phyloP scores from a whole-genome alignment of 2,329 filamentous ascomycete species.

The Aspergillus versicolor region DNA sequence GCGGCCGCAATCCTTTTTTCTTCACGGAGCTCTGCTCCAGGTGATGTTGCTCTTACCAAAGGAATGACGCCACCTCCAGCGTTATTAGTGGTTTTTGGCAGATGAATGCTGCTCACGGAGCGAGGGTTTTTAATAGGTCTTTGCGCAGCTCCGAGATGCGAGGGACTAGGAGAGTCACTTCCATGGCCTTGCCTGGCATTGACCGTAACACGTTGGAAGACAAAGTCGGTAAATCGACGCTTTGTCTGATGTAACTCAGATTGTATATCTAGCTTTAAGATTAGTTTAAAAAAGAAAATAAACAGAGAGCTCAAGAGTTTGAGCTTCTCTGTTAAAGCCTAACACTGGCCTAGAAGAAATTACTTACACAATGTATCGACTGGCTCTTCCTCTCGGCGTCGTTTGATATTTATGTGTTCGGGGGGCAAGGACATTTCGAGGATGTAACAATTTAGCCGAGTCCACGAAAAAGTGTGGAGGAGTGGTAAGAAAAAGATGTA shows the following conservation, averaged over 20 bases:
- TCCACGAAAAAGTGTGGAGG: background rate
- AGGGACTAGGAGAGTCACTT: constrained; percentile 16
- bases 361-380: constrained; percentile 54
- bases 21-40: constrained; percentile 42
- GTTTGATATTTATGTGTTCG: constrained; percentile 55
- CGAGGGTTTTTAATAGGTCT: constrained; percentile 31
- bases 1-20: constrained; percentile 28
- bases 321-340: background rate
- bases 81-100: constrained; percentile 16
- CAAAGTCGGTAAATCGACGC: constrained; percentile 49
- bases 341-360: background rate
- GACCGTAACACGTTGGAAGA: constrained; percentile 44
- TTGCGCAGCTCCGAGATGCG: constrained; percentile 22
- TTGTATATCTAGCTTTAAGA: constrained; percentile 42
- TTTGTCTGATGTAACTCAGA: constrained; percentile 46
- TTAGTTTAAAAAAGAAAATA: constrained; percentile 9
- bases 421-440: constrained; percentile 46
- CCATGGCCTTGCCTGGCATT: constrained; percentile 16
- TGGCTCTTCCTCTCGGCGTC: constrained; percentile 56
- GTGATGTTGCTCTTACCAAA: constrained; percentile 41
- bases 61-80: constrained; percentile 30
- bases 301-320: background rate
- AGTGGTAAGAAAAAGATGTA: background rate
- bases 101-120: constrained; percentile 34
- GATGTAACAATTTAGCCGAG: background rate